Conservation (phyloP, 176 grass and related monocot species). For the Triticum turgidum region DNA sequence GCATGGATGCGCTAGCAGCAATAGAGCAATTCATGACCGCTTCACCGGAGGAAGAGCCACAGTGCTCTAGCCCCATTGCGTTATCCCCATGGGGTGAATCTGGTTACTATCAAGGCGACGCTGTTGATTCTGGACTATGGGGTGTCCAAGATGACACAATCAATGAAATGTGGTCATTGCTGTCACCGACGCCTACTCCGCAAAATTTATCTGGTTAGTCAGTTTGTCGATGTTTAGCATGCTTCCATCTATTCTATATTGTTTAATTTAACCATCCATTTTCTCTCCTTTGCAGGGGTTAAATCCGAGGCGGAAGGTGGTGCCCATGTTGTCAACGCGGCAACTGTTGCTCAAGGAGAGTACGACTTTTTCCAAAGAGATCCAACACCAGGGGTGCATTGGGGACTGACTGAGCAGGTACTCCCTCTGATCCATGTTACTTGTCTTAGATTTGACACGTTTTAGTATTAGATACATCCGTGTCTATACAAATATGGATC, state of each 20-base stretch:
- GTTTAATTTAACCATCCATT: not conserved
- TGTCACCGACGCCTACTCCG: conserved; percentile 31
- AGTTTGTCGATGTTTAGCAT: conserved; percentile 23
- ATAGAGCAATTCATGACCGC: conserved; percentile 26
- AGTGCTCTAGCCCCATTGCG: conserved; percentile 49
- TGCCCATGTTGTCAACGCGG: conserved; percentile 12
- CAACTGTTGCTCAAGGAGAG: conserved; percentile 24
- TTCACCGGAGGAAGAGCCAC: conserved; percentile 40
- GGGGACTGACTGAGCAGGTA: conserved; percentile 43
- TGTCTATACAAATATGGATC: no score
- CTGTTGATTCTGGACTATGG: conserved; percentile 52
- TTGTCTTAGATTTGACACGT: no score
- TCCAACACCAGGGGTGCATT: conserved; percentile 17
- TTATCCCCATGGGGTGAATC: conserved; percentile 52
- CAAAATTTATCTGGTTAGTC: conserved; percentile 48
- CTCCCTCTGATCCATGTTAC: no score
- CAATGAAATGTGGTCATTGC: conserved; percentile 51
- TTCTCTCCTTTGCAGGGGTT: conserved; percentile 36
- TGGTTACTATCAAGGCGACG: conserved; percentile 45
- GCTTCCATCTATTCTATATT: not conserved
- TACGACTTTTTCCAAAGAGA: conserved; percentile 24
- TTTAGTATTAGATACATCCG: no score
- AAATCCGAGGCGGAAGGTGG: not conserved
- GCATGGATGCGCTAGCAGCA: conserved; percentile 32
- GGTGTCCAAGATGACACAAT: conserved; percentile 42